phyloP scores from a whole-genome alignment of 768 basidiomycete species.

The Boletus speciosus region DNA sequence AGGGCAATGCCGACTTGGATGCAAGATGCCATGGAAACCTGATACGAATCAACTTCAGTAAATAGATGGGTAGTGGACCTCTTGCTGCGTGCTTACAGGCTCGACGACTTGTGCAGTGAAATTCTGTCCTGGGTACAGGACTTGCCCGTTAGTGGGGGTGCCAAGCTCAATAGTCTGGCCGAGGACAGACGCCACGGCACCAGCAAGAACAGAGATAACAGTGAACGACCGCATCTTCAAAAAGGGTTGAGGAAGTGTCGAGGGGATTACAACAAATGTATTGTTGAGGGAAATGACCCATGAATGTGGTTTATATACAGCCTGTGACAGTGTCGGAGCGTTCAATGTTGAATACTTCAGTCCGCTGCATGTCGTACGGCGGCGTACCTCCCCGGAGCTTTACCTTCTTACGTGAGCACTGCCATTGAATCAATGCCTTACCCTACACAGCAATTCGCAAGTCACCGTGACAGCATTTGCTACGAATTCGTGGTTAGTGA shows the following conservation, averaged over 20 bases:
- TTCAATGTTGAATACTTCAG: too few species aligned
- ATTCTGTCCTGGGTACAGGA: constrained; percentile 14
- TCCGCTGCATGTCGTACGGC: too few species aligned
- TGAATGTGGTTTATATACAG: constrained; percentile 2
- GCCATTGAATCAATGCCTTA: too few species aligned
- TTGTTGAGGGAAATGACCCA: neutral
- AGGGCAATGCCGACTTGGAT: constrained; percentile 33
- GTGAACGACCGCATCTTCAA: constrained; percentile 17
- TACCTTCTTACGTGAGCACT: too few species aligned
- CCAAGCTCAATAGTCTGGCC: constrained; percentile 30
- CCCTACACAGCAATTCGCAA: neutral
- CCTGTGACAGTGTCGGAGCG: too few species aligned
- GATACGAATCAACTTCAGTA: neutral
- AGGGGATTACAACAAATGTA: neutral
- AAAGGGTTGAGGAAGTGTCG: neutral
- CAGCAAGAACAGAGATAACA: constrained; percentile 2
- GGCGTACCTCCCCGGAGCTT: too few species aligned
- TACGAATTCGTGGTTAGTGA: neutral
- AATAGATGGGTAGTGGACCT: neutral
- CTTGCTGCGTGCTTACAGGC: constrained; percentile 17
- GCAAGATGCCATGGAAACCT: constrained; percentile 19
- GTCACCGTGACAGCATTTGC: neutral
- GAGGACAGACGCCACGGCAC: constrained; percentile 9
- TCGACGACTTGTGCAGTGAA: constrained; percentile 18
- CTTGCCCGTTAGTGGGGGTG: constrained; percentile 17